These are phyloP conservation scores for Globisporangium camurandrum DNA, from an alignment of 352 stramenopile species.

Conservation along the genomic window DNA sequence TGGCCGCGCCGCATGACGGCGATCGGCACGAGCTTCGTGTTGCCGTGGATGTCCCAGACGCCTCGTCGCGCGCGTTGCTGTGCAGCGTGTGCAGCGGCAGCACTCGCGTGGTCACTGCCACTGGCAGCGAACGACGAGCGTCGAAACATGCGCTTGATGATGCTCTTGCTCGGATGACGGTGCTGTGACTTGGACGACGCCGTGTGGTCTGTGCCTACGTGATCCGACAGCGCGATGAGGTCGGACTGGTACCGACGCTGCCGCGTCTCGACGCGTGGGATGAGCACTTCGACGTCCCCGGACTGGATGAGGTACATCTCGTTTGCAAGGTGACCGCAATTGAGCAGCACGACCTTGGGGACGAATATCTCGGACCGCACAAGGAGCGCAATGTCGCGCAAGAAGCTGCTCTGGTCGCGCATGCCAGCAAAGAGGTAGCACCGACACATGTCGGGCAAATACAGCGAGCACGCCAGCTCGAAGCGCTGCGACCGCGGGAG, in stretches of 20 bases:
- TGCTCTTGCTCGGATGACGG: background rate
- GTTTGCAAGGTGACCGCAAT: constrained; percentile 38
- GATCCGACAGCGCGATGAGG: constrained; percentile 2
- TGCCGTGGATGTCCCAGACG: constrained; percentile 1
- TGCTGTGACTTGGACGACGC: background rate
- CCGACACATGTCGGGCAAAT: constrained; percentile 2
- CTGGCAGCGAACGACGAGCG: background rate
- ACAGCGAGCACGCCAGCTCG: constrained; percentile 12
- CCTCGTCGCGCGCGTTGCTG: background rate
- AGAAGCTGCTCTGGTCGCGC: constrained; percentile 12
- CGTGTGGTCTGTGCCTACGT: background rate
- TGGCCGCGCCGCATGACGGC: constrained; percentile 41
- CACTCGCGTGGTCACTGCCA: background rate
- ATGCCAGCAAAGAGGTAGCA: constrained; percentile 9
- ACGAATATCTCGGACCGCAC: constrained; percentile 54
- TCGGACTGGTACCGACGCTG: constrained; percentile 1
- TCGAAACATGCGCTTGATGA: background rate
- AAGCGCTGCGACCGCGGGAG: constrained; percentile 13
- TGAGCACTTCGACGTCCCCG: constrained; percentile 42
- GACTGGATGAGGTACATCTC: constrained; percentile 62
- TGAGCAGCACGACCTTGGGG: constrained; percentile 41
- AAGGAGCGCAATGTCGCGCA: constrained; percentile 25
- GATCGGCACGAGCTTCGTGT: constrained; percentile 17
- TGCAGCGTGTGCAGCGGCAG: background rate
- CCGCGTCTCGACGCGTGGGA: constrained; percentile 16